Base-by-base conservation (phyloP, 176 grass and related monocot species). In the sorghum (Sorghum bicolor) region DNA sequence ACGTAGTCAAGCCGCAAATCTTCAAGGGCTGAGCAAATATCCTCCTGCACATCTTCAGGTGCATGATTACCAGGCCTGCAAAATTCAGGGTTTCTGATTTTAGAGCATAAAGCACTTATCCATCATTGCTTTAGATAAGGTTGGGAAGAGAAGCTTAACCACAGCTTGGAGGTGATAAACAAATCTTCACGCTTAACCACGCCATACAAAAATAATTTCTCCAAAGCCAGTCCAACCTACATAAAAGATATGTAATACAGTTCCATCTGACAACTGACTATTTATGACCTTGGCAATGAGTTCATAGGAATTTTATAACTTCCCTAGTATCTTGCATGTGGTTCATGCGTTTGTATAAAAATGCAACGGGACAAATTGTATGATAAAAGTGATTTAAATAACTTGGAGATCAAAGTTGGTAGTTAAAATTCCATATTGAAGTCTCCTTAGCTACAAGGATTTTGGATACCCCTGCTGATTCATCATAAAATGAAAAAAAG, bases 121-220 rank as follows among this genome's bases (percentile, higher is more conserved):
- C 17, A 11, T 31, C 13, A n/a, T 43, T 4, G 30, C 22, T 41
- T 75, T 1, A 41, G 61, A 37, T 39, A 26, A 68, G 70, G 15
- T 33, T 68, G 47, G 14, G 61, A 69, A 76, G 75, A 47, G 28
- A 66, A 73, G 38, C 4, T 70, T 64, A 48, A 97, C 91, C 94
- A 97, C 62, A 97, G 82, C 79, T 97, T 96, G 41, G 94, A 93
- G 72, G 94, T 97, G 86, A 93, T 81, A 63, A 92, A 97, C 70
- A 97, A 44, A 25, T 97, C 89, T 65, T 89, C 87, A 77, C 91
- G 94, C 78, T 93, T 88, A 60, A 91, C 79, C 12, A 90, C 33
- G 19, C 89, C 85, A 58, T 97, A 82, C 40, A 85, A 75, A 82
- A 97, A 88, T 14, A 97, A 52, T 79, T 75, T 91, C 64, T 93